Evolutionary conservation across 2,329 filamentous ascomycete species (phyloP), one percentile per base, ranked within the genome.

Genomic region (Aspergillus fructus): DNA sequence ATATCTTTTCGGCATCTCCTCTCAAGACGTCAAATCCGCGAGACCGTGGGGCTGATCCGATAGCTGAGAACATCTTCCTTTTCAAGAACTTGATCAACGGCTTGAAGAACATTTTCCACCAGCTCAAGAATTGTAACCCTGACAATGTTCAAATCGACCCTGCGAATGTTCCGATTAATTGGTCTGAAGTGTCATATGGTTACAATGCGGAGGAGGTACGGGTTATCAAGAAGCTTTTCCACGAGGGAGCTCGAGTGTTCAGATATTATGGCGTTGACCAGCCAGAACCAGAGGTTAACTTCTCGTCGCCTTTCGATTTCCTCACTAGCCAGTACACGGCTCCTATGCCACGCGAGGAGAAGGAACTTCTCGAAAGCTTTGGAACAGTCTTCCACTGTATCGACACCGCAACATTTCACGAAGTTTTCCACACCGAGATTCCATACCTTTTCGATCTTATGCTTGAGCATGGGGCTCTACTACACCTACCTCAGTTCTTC

Each of bases 351-450:
- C 96, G 96, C 67, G 96, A 99, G 71, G 96, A 99, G 74, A 99
- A 99, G 73, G 94, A 99, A 54, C 82, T 99, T 8, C 82, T 99
- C 6, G 96, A 99, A 78, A 96, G 91, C 2, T 99, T 99, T 72
- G 94, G 93, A 2, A 97, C 94, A 0, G 93, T 99, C 27, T 99
- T 99, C 71, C 94, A 99, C 72, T 96, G 93, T 75, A 94, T 99
- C 62, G 94, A 99, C 70, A 94, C 94, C 2, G 94, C 96, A 11
- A 97, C 93, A 0, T 99, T 99, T 71, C 93, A 99, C 68, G 94
- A 99, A 77, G 92, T 99, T 41, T 99, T 99, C 73, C 91, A 96
- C 71, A 91, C 93, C 59, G 94, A 97, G 78, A 97, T 99, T 59
- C 93, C 93, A 39, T 91, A 91, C 74, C 85, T 99, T 39, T 97